These are phyloP conservation scores for Tardiomyces depauwii DNA, from an alignment of 1,139 yeast genomes.

Conservation along the genomic window DNA sequence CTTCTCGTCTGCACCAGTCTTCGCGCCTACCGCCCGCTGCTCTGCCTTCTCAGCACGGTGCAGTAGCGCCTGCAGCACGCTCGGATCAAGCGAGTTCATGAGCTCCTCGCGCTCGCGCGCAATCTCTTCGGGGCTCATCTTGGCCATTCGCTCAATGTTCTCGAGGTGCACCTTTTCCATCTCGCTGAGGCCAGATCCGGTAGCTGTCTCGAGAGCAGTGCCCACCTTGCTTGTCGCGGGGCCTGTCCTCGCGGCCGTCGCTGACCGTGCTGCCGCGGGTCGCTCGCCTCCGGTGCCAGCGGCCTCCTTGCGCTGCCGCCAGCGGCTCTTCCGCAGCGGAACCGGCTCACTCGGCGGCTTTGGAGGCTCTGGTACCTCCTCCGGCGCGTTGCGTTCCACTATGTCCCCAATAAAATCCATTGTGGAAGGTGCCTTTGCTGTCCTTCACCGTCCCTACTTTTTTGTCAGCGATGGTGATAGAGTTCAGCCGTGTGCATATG, in stretches of 20 bases:
- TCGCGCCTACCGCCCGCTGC: constrained; percentile 9
- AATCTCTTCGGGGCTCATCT: constrained; percentile 60
- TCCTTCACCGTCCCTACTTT: too few species aligned
- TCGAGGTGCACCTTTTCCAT: constrained; percentile 69
- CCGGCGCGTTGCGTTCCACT: constrained; percentile 38
- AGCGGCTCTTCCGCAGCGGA: neutral
- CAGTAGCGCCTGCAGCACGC: constrained; percentile 45
- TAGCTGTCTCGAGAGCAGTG: constrained; percentile 4
- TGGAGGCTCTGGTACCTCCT: constrained; percentile 2
- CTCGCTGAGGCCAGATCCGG: constrained; percentile 28
- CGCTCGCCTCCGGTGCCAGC: neutral
- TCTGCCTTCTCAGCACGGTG: constrained; percentile 17
- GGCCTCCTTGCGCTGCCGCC: neutral
- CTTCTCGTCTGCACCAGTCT: constrained; percentile 1
- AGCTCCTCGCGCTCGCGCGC: constrained; percentile 57
- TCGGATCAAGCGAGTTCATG: constrained; percentile 55
- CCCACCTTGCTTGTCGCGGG: neutral
- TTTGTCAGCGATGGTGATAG: too few species aligned
- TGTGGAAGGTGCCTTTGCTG: too few species aligned
- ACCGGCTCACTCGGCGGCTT: neutral
- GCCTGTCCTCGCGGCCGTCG: neutral
- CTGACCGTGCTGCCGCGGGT: neutral
- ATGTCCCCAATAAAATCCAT: constrained; percentile 74
- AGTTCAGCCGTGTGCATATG: too few species aligned
- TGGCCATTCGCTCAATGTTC: constrained; percentile 49